Percentiles rank a stretch among this genome's conserved stretches.
phyloP scores from a whole-genome alignment of 2,329 filamentous ascomycete genomes.

The Epichloe aotearoae region DNA sequence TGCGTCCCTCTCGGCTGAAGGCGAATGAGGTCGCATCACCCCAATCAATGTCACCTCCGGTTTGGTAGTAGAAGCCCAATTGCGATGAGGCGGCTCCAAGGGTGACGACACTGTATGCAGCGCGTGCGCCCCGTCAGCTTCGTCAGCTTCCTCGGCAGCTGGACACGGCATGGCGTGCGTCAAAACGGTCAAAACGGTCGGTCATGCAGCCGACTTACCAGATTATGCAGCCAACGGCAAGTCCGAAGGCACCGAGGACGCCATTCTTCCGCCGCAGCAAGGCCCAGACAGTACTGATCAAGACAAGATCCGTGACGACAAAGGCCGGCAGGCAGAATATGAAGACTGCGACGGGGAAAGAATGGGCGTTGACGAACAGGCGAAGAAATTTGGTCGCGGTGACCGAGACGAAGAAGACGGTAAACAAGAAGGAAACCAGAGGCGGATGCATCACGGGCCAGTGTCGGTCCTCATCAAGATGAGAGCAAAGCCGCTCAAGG shows the following conservation, averaged over 20 bases:
- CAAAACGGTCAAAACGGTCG: background rate
- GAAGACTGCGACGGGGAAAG: slow-evolving; percentile 14
- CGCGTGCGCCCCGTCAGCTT: background rate
- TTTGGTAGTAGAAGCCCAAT: slow-evolving; percentile 19
- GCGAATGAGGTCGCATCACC: slow-evolving; percentile 18
- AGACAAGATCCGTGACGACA: slow-evolving; percentile 15
- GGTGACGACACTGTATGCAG: slow-evolving; percentile 14
- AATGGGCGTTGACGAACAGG: slow-evolving; percentile 14
- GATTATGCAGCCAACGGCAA: slow-evolving; percentile 11
- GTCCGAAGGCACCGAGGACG: slow-evolving; percentile 10
- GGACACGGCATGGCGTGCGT: background rate
- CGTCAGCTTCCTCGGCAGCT: background rate
- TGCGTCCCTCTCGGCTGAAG: slow-evolving; percentile 17
- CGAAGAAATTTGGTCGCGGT: slow-evolving; percentile 16
- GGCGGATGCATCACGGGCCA: slow-evolving; percentile 6
- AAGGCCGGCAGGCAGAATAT: slow-evolving; percentile 20
- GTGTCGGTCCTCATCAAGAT: slow-evolving; percentile 3
- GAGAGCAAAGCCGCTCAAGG: background rate
- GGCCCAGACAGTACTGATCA: slow-evolving; percentile 13
- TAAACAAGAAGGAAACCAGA: slow-evolving; percentile 16
- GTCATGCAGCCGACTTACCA: slow-evolving; percentile 13
- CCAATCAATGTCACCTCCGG: slow-evolving; percentile 20
- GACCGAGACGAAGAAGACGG: slow-evolving; percentile 17
- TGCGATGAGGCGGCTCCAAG: slow-evolving; percentile 18
- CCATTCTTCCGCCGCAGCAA: slow-evolving; percentile 14